Conservation (phyloP, 2,329 filamentous ascomycete genomes). For the Didymellaceae sp. region DNA sequence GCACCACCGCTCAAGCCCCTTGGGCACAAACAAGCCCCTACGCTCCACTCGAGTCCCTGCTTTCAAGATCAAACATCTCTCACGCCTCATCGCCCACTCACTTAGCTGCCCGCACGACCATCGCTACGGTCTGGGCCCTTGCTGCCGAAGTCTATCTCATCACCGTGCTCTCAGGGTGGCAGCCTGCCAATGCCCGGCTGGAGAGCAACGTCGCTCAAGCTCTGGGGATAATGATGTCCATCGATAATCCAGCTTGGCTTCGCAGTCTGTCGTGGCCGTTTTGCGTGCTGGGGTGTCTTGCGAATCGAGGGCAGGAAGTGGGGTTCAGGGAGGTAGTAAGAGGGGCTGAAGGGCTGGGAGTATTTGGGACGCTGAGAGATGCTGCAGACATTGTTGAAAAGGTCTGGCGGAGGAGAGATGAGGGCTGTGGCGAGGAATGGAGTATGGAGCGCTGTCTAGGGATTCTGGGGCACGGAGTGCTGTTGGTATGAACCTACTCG, state of each 20-base stretch:
- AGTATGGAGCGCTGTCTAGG: conserved; percentile 1
- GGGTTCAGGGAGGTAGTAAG: conserved; percentile 32
- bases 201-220: conserved; percentile 21
- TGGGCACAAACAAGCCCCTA: background rate
- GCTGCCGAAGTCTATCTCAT: conserved; percentile 29
- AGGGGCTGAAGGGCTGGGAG: conserved; percentile 20
- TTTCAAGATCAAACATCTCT: background rate
- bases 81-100: background rate
- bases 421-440: background rate
- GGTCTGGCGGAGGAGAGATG: conserved; percentile 35
- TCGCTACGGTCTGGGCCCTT: conserved; percentile 29
- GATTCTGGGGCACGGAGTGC: background rate
- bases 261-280: conserved; percentile 43
- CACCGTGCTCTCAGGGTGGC: conserved; percentile 33
- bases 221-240: conserved; percentile 17
- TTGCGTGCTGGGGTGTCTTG: conserved; percentile 40
- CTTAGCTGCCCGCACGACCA: background rate
- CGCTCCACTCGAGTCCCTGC: background rate
- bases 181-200: conserved; percentile 23
- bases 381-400: conserved; percentile 48
- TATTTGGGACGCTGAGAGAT: conserved; percentile 36
- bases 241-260: conserved; percentile 28
- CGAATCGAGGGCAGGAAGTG: conserved; percentile 15
- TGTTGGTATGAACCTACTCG: conserved; percentile 1
- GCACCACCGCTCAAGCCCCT: background rate